Evolutionary conservation across 306 rosid genomes (phyloP).

Genomic region (Gillenia trifoliata): DNA sequence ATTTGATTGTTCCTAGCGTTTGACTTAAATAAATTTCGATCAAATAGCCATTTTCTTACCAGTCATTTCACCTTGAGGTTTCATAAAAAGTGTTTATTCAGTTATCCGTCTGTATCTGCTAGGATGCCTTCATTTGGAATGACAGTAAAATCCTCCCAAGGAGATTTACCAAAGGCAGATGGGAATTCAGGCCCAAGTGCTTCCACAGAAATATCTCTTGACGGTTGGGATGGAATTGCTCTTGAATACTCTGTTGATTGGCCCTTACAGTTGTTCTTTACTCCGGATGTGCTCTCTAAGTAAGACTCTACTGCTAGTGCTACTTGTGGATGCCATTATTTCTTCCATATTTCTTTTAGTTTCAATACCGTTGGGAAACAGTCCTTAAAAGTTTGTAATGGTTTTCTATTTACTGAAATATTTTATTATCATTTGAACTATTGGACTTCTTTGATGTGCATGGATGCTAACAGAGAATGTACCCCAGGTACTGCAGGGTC

Average conservation of each 20-base stretch:
- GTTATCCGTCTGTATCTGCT: conserved; percentile 21
- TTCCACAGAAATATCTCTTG: conserved; percentile 65
- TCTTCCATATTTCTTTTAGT: background rate
- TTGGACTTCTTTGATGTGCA: conserved; percentile 10
- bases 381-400: background rate
- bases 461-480: conserved; percentile 15
- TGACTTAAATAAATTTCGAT: background rate
- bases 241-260: conserved; percentile 94
- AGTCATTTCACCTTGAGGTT: conserved; percentile 19
- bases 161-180: conserved; percentile 57
- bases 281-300: conserved; percentile 93
- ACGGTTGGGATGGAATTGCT: conserved; percentile 96
- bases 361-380: background rate
- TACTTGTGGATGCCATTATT: conserved; percentile 17
- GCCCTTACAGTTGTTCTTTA: conserved; percentile 96
- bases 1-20: conserved; percentile 11
- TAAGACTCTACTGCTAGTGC: conserved; percentile 38
- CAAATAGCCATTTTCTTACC: background rate
- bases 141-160: conserved; percentile 62
- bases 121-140: conserved; percentile 96
- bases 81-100: conserved; percentile 14
- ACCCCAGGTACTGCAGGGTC: conserved; percentile 71
- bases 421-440: conserved; percentile 11
- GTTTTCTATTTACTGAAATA: background rate
- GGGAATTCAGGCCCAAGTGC: conserved; percentile 39